Percentiles rank a stretch among this genome's conserved stretches.
Conservation (phyloP, 441 rosid genomes). For the Adansonia rubrostipa region DNA sequence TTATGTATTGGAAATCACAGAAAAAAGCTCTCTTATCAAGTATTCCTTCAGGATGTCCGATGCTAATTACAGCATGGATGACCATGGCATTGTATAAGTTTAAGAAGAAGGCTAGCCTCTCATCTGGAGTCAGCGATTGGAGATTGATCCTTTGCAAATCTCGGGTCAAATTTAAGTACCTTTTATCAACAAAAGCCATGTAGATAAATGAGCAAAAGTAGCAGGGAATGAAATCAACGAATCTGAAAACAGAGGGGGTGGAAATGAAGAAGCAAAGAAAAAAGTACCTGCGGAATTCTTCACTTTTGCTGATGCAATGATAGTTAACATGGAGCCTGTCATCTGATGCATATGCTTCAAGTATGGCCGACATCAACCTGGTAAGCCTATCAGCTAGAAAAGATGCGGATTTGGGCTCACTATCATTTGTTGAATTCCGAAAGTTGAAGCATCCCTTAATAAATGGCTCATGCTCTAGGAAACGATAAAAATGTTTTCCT, state of each 20-base stretch:
- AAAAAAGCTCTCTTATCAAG: conserved; percentile 67
- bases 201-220: too few species aligned
- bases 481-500: conserved; percentile 76
- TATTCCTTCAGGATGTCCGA: conserved; percentile 66
- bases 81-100: conserved; percentile 93
- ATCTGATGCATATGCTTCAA: conserved; percentile 76
- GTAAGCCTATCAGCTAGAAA: conserved; percentile 52
- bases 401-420: conserved; percentile 61
- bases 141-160: conserved; percentile 82
- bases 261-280: background rate
- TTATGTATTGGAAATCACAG: conserved; percentile 70
- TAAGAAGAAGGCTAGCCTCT: conserved; percentile 78
- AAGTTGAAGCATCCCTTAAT: conserved; percentile 73
- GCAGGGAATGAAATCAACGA: background rate
- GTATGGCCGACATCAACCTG: conserved; percentile 86
- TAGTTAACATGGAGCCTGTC: conserved; percentile 69
- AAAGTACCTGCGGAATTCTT: conserved; percentile 85
- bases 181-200: conserved; percentile 19
- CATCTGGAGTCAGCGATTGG: conserved; percentile 48
- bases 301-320: conserved; percentile 62
- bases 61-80: conserved; percentile 78
- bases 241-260: background rate
- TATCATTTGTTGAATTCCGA: conserved; percentile 60
- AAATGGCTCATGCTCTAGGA: conserved; percentile 84
- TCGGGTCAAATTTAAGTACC: conserved; percentile 70